phyloP scores from a whole-genome alignment of 163 green algal genomes.

The Scenedesmus sp. region DNA sequence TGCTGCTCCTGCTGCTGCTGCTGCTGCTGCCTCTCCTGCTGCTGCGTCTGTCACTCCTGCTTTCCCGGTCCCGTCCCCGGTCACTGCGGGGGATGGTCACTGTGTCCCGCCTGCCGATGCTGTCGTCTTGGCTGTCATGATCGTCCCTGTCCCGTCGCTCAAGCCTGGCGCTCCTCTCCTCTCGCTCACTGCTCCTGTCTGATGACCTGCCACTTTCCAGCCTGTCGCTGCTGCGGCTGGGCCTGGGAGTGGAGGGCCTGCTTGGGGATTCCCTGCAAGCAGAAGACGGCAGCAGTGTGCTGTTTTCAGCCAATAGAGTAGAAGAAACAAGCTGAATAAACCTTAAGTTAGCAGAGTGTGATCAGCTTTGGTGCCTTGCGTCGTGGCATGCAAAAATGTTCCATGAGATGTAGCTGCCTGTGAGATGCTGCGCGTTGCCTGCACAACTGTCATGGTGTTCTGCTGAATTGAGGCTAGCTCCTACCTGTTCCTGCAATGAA shows the following conservation, averaged over 20 bases:
- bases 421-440: too few species aligned
- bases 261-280: neutral
- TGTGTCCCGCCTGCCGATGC: neutral
- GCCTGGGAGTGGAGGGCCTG: neutral
- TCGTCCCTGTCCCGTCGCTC: neutral
- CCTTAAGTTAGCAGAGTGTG: neutral
- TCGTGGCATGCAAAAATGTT: neutral
- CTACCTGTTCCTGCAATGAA: too few species aligned
- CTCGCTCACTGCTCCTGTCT: neutral
- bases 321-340: too few species aligned
- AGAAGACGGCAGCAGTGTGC: neutral
- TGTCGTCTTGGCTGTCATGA: neutral
- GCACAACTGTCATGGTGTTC: too few species aligned
- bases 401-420: too few species aligned
- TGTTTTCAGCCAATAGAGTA: neutral
- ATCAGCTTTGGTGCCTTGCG: too few species aligned
- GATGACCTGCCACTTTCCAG: neutral
- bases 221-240: neutral
- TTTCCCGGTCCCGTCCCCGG: neutral
- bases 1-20: neutral
- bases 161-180: neutral
- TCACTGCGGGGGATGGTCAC: neutral
- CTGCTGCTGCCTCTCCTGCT: neutral
- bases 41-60: neutral
- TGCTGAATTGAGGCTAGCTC: too few species aligned